Evolutionary conservation across 108 stramenopile genomes (phyloP), one percentile per base, ranked within the genome.

Genomic region (Cyclotella atomus): DNA sequence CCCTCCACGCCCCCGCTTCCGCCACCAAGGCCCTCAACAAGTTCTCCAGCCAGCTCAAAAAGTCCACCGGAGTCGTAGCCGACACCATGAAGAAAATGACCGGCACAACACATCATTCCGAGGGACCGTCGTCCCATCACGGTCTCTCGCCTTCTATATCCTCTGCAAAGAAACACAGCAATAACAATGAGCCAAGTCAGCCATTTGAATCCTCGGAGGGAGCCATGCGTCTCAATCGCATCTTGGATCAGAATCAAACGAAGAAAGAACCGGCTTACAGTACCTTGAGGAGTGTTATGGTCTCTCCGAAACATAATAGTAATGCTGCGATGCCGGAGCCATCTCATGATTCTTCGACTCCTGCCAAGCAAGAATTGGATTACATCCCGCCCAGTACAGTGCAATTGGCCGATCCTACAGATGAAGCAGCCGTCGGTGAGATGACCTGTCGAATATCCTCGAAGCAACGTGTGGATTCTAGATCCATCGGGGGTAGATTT

Each of bases 151-250:
- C 6, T 41, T 41, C 38, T 9, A 41, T 41, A 6, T 65, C 24
- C 45, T 2, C 41, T 30, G 45, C n/a, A 28, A 28, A 34, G 4
- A 61, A 34, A n/a, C 17, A 28, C n/a, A n/a, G n/a, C n/a, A n/a
- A n/a, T n/a, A n/a, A n/a, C n/a, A n/a, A n/a, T n/a, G n/a, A n/a
- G n/a, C n/a, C n/a, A n/a, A n/a, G n/a, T 17, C 30, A 65, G 24
- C 73, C 73, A 10, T 75, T 75, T 29, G 65, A 75, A 16, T 82
- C 82, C 12, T 88, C 87, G n/a, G 88, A 86, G 3, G 89, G 91
- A 14, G 89, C 91, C 10, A 73, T 77, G 68, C 82, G 91, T 32
- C 66, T 92, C 45, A 85, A 92, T 64, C 76, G 89, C 32, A 92
- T 92, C 49, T 50, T 92, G 68, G 71, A 82, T 59, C n/a, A n/a